A percentile compares a stretch with the other conserved stretches of the same genome.
Conservation (phyloP, 306 rosid species). For the Dalbergia cochinchinensis region DNA sequence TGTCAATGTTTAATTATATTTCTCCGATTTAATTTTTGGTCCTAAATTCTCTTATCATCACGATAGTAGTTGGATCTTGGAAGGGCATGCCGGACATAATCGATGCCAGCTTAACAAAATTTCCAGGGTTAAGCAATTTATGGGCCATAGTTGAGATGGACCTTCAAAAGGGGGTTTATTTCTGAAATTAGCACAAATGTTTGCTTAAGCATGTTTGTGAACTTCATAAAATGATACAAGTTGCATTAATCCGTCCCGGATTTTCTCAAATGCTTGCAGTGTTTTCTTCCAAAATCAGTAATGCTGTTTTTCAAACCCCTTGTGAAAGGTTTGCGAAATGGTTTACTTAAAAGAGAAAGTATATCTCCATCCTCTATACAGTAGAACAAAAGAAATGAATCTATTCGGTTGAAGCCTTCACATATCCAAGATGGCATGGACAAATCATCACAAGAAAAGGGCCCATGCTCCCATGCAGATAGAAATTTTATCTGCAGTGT, state of each 20-base stretch:
- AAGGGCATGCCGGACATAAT: too few species aligned
- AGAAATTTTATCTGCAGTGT: too few species aligned
- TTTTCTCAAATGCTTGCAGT: not conserved
- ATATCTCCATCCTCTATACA: not conserved
- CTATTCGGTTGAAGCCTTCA: not conserved
- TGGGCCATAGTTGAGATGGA: not conserved
- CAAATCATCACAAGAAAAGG: slow-evolving; percentile 2
- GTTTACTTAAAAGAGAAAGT: not conserved
- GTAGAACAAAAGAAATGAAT: not conserved
- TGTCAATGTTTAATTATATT: too few species aligned
- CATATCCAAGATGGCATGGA: slow-evolving; percentile 1
- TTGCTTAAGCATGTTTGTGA: not conserved
- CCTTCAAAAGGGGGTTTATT: not conserved
- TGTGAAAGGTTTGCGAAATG: not conserved
- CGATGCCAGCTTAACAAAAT: too few species aligned
- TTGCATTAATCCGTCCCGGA: too few species aligned
- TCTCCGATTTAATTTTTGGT: too few species aligned
- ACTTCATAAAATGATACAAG: too few species aligned
- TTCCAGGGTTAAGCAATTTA: too few species aligned
- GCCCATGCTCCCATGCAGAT: too few species aligned
- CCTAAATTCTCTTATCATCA: too few species aligned
- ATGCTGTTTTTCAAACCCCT: not conserved
- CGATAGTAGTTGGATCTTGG: too few species aligned
- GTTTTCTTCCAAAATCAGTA: not conserved
- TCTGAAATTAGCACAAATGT: not conserved